Percentiles rank a stretch among this genome's conserved stretches.
Conservation (phyloP, 1,284 basidiomycete species). For the Cryptococcus maquisensis region DNA sequence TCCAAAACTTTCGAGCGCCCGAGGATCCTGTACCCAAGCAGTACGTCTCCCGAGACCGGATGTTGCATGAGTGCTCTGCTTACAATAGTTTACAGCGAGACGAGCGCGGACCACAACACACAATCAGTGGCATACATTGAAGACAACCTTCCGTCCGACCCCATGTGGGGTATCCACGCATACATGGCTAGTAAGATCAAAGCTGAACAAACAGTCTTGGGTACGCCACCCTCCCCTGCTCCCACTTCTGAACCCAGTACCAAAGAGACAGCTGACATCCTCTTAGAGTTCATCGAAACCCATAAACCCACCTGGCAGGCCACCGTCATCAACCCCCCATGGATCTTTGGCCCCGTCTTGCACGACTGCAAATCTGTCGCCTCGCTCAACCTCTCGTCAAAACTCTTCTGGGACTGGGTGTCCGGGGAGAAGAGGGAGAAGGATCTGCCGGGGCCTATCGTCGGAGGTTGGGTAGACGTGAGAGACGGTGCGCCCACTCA, state of each 20-base stretch:
- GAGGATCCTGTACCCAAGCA: no score
- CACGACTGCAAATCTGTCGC: conserved; percentile 55
- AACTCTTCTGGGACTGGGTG: conserved; percentile 45
- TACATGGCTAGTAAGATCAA: conserved; percentile 56
- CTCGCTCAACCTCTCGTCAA: conserved; percentile 55
- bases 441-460: conserved; percentile 33
- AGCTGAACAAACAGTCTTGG: conserved; percentile 57
- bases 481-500: conserved; percentile 38
- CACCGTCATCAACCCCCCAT: conserved; percentile 55
- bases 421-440: conserved; percentile 47
- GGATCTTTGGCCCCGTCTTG: conserved; percentile 54
- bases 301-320: conserved; percentile 59
- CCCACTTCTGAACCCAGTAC: no score
- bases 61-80: conserved; percentile 24
- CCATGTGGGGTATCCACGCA: conserved; percentile 46
- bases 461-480: conserved; percentile 58
- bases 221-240: no score
- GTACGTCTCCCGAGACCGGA: neutral
- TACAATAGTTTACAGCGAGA: conserved; percentile 27
- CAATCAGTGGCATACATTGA: conserved; percentile 56
- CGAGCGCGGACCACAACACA: conserved; percentile 61
- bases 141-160: conserved; percentile 58
- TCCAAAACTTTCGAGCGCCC: conserved; percentile 23
- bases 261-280: neutral
- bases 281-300: conserved; percentile 54